A percentile compares a stretch with the other conserved stretches of the same genome.
Conservation (phyloP, 768 basidiomycete genomes). For the Podaxis sp. region DNA sequence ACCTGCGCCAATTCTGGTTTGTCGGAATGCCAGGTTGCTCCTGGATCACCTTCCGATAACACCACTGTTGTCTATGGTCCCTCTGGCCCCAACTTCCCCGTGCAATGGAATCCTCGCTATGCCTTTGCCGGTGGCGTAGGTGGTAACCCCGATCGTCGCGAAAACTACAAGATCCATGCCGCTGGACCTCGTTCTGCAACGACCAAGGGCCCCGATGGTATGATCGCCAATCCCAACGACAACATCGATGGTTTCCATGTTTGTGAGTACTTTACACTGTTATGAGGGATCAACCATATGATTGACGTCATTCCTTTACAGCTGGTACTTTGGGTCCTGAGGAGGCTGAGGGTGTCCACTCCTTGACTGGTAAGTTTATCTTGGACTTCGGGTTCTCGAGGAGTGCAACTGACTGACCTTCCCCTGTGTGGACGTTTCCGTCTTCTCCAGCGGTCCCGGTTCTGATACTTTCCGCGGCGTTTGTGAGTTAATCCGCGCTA, state of each 20-base stretch:
- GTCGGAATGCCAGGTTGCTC: constrained; percentile 38
- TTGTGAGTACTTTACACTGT: constrained; percentile 17
- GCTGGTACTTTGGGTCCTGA: constrained; percentile 34
- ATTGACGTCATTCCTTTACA: constrained; percentile 13
- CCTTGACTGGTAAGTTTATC: constrained; percentile 30
- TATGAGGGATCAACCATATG: background rate
- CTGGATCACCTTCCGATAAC: constrained; percentile 37
- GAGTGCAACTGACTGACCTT: background rate
- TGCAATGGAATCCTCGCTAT: constrained; percentile 45
- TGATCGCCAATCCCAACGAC: constrained; percentile 33
- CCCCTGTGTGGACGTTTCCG: constrained; percentile 35
- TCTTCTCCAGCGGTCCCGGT: constrained; percentile 44
- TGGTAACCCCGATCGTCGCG: constrained; percentile 43
- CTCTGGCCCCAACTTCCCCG: constrained; percentile 45
- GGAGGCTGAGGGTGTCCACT: constrained; percentile 40
- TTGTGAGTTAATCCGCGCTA: constrained; percentile 30
- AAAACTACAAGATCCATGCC: constrained; percentile 33
- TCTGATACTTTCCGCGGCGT: constrained; percentile 40
- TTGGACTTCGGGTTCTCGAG: background rate
- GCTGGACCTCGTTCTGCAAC: constrained; percentile 39
- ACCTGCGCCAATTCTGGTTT: constrained; percentile 35
- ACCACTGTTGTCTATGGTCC: constrained; percentile 36
- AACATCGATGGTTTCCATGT: constrained; percentile 34
- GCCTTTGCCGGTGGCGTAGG: constrained; percentile 41
- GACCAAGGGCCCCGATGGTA: constrained; percentile 22